Base-by-base conservation (phyloP, 257 asterid species). In the Leptodermis oblonga region DNA sequence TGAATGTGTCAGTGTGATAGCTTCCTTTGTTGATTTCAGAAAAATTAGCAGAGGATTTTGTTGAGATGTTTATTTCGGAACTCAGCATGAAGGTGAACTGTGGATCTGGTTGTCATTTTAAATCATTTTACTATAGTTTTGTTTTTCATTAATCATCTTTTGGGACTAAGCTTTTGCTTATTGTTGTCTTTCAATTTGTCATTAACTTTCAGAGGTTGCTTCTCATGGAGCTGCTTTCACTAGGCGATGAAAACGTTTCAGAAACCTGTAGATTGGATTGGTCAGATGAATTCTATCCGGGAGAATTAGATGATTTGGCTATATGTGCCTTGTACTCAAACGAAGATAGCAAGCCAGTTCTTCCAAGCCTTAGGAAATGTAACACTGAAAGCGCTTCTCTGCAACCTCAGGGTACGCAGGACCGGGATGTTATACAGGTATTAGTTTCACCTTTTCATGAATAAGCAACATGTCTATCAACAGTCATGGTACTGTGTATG, bases 1-100 rank as follows among this genome's bases (percentile, higher is more conserved):
- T 23, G 42, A 33, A 28, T 66, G 43, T 15, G 41, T 31, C 30
- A 18, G 34, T 45, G 26, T 49, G 43, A 30, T 48, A 42, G 30
- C 77, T 61, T 37, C 70, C 73, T 78, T 55, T 76, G 79, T 73
- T 77, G 53, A 75, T 80, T 79, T 37, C 89, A 90, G 97, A 92
- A 82, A 73, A 79, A 73, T 73, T 82, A 66, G 95, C 95, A 4
- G 67, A 85, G 74, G 92, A 86, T 82, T 60, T 89, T 63, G 85
- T 80, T n/a, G 86, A 64, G 78, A 92, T 92, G 96, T 84, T 85
- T 75, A 36, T 75, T 73, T 81, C 87, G 39, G 96, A 92, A 75
- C 69, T 85, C 36, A 78, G 64, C 67, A 73, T 92, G 77, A 87
- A 89, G 96, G 96, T 90, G 45, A 74, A 34, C 58, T 52, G 33